Evolutionary conservation across 2,329 filamentous ascomycete genomes (phyloP), one percentile per base, ranked within the genome.

Genomic region (Lachnellula hyalina): DNA sequence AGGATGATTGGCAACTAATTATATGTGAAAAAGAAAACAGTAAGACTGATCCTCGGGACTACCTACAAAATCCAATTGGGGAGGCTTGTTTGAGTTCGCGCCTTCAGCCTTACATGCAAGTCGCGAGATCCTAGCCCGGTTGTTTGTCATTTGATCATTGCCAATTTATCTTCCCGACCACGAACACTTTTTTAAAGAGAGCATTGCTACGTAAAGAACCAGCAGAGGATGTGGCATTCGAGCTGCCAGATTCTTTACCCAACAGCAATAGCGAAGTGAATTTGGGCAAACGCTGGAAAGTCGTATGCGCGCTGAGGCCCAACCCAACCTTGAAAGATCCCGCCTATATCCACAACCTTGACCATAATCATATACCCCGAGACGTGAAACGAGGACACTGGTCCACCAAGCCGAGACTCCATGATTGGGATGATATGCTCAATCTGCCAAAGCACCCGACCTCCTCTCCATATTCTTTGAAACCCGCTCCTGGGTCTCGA

Each of bases 361-460:
- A 56, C 55, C 53, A 63, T 64, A 66, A 52, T 53, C 52, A 57
- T 55, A 55, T 59, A 59, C 63, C 63, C 64, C 63, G 56, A 61
- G 59, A 63, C 55, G 51, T 64, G 62, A 66, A 67, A 66, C 65
- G 51, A 56, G 59, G 56, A 58, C 57, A 17, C 54, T 53, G 40
- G 52, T 61, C 59, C 57, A 48, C 55, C 51, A 57, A 55, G 52
- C 49, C 53, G 57, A 61, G 61, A 51, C 55, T 61, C 57, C 55
- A 61, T 65, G 59, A 56, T 59, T 67, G 66, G 62, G 61, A 69
- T 69, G 67, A 63, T 57, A 67, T 57, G 60, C 55, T 63, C 53
- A 42, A 55, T 53, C 62, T 61, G 57, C 59, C 61, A 64, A 46
- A 65, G 59, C 57, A 61, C 50, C 58, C 61, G 55, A 64, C 62